Conservation (phyloP, 2,329 filamentous ascomycete species). For the Epichloe brachyelytri region DNA sequence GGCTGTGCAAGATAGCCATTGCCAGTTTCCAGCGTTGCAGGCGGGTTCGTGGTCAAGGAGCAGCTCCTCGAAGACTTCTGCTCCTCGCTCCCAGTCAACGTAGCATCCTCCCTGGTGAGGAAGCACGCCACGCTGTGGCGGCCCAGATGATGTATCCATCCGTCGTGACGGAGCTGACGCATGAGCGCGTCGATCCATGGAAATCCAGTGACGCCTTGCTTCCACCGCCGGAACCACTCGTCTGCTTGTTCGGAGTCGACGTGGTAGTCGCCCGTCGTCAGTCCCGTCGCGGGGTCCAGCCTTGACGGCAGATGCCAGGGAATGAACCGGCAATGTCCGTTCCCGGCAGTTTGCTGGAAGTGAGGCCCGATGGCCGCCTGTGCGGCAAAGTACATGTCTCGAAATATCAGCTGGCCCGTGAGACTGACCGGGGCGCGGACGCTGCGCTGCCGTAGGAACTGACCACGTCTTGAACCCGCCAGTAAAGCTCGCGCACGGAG, state of each 20-base stretch:
- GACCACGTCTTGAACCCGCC: constrained; percentile 52
- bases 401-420: constrained; percentile 60
- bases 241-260: constrained; percentile 52
- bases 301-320: constrained; percentile 65
- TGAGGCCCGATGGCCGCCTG: constrained; percentile 53
- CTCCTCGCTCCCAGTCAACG: constrained; percentile 65
- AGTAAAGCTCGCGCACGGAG: constrained; percentile 60
- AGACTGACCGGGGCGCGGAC: constrained; percentile 55
- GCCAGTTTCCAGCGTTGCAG: constrained; percentile 66
- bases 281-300: constrained; percentile 28
- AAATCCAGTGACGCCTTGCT: constrained; percentile 56
- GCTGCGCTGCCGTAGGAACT: constrained; percentile 40
- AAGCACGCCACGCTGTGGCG: constrained; percentile 71
- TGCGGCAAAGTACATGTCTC: constrained; percentile 75
- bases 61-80: constrained; percentile 65
- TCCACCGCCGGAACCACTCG: constrained; percentile 55
- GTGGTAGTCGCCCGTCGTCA: constrained; percentile 46
- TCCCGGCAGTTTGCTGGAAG: constrained; percentile 53
- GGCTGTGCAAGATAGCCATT: constrained; percentile 63
- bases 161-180: constrained; percentile 57
- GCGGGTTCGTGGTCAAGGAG: constrained; percentile 63
- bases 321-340: constrained; percentile 57
- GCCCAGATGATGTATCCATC: constrained; percentile 71
- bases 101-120: constrained; percentile 67
- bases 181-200: constrained; percentile 74